Conservation (phyloP, 202 grass and related monocot genomes). For the Thinopyrum obtusiflorum region DNA sequence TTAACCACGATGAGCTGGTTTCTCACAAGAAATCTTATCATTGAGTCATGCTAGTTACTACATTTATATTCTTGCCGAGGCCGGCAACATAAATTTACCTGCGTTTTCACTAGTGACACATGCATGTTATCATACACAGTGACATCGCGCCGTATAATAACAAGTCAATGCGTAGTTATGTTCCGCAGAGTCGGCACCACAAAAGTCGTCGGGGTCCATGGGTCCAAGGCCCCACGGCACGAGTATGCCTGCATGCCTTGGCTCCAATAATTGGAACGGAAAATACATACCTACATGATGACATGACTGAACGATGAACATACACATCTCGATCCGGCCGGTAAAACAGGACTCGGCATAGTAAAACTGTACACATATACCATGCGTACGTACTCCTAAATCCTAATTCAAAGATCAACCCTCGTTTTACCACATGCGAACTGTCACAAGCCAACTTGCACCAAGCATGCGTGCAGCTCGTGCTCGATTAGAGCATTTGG, state of each 20-base stretch:
- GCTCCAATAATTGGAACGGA: slow-evolving; percentile 17
- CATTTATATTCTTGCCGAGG: no score
- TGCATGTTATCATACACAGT: neutral
- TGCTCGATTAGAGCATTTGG: no score
- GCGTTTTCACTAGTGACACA: neutral
- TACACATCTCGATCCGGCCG: neutral
- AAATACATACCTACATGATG: neutral
- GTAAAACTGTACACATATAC: no score
- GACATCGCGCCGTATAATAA: neutral
- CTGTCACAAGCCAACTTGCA: no score
- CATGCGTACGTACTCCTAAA: no score
- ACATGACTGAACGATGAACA: neutral
- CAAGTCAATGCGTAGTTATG: slow-evolving; percentile 1
- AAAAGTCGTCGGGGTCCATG: neutral
- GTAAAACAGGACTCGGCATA: neutral
- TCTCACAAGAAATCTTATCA: no score
- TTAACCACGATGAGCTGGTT: no score
- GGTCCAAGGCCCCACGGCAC: neutral
- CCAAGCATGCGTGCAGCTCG: no score
- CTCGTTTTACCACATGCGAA: no score
- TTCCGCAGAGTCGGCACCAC: neutral
- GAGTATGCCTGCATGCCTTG: neutral
- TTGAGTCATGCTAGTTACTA: no score
- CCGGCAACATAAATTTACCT: neutral
- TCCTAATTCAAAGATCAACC: no score